Percentiles rank a stretch among this genome's conserved stretches.
Evolutionary conservation across 768 basidiomycete species (phyloP).

Genomic region (Cubamyces sp.): DNA sequence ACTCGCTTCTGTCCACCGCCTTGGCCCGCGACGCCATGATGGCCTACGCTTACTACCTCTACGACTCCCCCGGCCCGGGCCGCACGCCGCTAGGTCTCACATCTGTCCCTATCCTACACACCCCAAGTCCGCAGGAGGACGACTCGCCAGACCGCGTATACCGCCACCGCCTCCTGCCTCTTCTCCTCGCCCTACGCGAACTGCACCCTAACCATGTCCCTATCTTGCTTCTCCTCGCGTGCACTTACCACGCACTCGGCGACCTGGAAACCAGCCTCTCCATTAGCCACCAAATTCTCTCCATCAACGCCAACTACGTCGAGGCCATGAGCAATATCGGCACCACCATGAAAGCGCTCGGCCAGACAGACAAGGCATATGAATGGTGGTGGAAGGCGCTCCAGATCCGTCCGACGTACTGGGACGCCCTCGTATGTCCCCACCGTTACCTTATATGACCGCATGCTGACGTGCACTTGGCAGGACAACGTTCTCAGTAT

Average conservation of each 20-base stretch:
- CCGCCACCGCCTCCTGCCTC: conserved; percentile 36
- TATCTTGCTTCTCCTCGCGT: conserved; percentile 41
- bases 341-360: conserved; percentile 40
- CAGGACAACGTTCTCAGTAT: conserved; percentile 43
- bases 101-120: conserved; percentile 20
- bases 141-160: conserved; percentile 28
- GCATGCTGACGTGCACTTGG: conserved; percentile 13
- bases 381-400: conserved; percentile 48
- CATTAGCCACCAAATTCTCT: conserved; percentile 40
- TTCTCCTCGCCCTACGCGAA: conserved; percentile 37
- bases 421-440: conserved; percentile 38
- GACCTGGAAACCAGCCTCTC: conserved; percentile 36
- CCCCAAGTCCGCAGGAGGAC: conserved; percentile 9
- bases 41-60: conserved; percentile 39
- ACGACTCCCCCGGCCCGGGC: conserved; percentile 25
- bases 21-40: conserved; percentile 39
- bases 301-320: conserved; percentile 33
- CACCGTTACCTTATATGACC: background rate
- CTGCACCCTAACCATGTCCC: conserved; percentile 40
- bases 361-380: conserved; percentile 38
- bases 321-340: conserved; percentile 49
- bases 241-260: conserved; percentile 40
- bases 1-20: conserved; percentile 31
- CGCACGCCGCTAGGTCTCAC: conserved; percentile 17
- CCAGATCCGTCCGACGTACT: conserved; percentile 35